A percentile compares a stretch with the other conserved stretches of the same genome.
Conservation (phyloP, 768 basidiomycete species). For the Tricholoma furcatifolium region DNA sequence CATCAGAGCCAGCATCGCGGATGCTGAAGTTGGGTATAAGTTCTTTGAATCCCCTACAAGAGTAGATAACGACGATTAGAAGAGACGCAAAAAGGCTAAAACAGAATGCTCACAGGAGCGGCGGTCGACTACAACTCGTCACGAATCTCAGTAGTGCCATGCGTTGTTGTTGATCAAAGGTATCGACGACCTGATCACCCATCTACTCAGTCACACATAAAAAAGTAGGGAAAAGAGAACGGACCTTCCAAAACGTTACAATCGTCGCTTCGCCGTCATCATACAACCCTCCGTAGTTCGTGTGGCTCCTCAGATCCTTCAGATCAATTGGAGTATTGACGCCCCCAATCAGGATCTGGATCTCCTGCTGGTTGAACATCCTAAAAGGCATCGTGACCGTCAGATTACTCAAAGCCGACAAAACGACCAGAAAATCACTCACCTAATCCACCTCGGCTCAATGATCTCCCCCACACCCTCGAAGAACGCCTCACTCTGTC, state of each 20-base stretch:
- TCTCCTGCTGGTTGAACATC: conserved; percentile 97
- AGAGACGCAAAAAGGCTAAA: background rate
- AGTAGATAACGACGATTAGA: background rate
- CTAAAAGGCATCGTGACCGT: conserved; percentile 31
- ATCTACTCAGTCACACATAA: background rate
- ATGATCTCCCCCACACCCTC: conserved; percentile 92
- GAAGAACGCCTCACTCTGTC: conserved; percentile 85
- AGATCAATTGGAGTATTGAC: conserved; percentile 84
- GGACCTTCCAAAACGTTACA: conserved; percentile 78
- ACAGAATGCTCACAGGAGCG: conserved; percentile 60
- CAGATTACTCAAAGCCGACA: background rate
- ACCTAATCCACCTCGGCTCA: conserved; percentile 86
- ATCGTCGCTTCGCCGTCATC: conserved; percentile 72
- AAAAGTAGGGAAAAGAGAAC: conserved; percentile 16
- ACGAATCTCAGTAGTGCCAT: conserved; percentile 83
- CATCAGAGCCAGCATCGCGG: conserved; percentile 74
- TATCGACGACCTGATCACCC: conserved; percentile 60
- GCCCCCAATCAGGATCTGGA: conserved; percentile 89
- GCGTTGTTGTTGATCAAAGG: conserved; percentile 80
- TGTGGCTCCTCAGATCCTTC: conserved; percentile 74
- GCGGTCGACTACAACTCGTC: conserved; percentile 89
- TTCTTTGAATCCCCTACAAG: conserved; percentile 75
- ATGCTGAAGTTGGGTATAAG: conserved; percentile 88
- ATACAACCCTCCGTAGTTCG: conserved; percentile 81
- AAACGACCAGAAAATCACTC: conserved; percentile 9